Evolutionary conservation across 306 rosid species (phyloP).

Genomic region (Vigna reflexopilosa): DNA sequence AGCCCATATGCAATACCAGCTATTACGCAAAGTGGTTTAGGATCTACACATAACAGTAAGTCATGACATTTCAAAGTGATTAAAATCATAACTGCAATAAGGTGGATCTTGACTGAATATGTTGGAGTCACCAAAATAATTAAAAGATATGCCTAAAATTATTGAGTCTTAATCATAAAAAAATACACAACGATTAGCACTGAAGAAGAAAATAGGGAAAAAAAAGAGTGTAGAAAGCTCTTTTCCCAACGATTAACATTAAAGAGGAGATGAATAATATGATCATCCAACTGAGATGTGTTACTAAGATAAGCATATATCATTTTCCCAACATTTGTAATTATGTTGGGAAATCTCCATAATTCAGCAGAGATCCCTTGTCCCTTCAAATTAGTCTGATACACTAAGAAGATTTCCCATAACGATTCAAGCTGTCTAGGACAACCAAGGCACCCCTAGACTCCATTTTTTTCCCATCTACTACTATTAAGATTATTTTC

Average conservation of each 20-base stretch:
- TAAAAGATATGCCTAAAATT: too few relatives aligned
- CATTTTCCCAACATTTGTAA: conserved; percentile 83
- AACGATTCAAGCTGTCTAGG: conserved; percentile 89
- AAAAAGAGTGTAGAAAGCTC: conserved; percentile 57
- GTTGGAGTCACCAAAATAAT: too few relatives aligned
- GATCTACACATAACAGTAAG: neutral
- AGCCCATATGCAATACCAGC: conserved; percentile 5
- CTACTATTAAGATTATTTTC: conserved; percentile 33
- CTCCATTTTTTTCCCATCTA: conserved; percentile 29
- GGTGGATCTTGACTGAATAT: too few relatives aligned
- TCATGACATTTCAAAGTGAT: neutral
- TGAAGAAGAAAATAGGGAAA: neutral
- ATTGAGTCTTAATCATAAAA: too few relatives aligned
- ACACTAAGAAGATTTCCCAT: conserved; percentile 84
- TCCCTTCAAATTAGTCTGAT: conserved; percentile 74
- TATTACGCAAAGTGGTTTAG: conserved; percentile 8
- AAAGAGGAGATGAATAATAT: conserved; percentile 84
- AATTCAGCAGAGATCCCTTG: conserved; percentile 71
- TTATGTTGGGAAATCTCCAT: conserved; percentile 92
- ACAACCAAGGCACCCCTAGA: conserved; percentile 78
- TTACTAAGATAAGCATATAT: conserved; percentile 86
- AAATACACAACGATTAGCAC: too few relatives aligned
- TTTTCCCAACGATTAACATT: conserved; percentile 99
- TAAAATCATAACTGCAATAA: conserved; percentile 3
- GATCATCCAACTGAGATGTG: conserved; percentile 87